Evolutionary conservation across 805 yeast species (phyloP), one percentile per base, ranked within the genome.

Genomic region (Myxozyma monticola): DNA sequence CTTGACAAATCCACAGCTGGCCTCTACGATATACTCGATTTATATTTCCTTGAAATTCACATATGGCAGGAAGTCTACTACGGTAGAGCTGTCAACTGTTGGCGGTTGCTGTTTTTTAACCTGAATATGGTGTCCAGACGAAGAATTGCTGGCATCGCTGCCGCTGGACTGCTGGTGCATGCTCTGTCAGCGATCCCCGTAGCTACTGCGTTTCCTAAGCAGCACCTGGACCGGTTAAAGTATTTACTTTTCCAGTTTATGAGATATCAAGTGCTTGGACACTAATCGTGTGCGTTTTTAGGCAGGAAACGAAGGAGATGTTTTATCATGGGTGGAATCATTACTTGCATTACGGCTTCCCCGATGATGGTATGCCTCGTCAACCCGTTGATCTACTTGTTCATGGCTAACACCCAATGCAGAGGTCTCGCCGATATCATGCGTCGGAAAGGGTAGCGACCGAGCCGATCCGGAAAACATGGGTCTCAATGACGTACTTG

Each of bases 401-500:
- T n/a, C 14, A 12, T n/a, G 40, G 10, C 21, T 18, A 37, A 30
- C 25, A n/a, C 25, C 6, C 18, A 1, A 17, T 20, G 10, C 26
- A 57, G 74, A 89, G 62, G 79, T 90, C 7, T 68, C 75, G 30
- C 97, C 98, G 0, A 60, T 86, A 10, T 65, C 83, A 0, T 90
- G 98, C 65, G 66, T 63, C 18, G 84, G 88, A 0, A 77, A 79
- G 43, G 84, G 82, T 2, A 80, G 88, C 10, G 88, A 87, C 62
- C 74, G 70, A 50, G 68, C 67, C 0, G 73, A 84, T 59, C 62
- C 74, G 1, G 61, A 67, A 5, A 83, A 88, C 60, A 71, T 78
- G 1, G 78, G 77, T 20, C 71, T 84, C 38, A 88, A 88, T 63
- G 98, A 90, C 64, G 93, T 85, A 0, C 66, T 88, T 70, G 97